Base-by-base conservation (phyloP, 164 flowering plant genomes). In the Saururus chinensis region DNA sequence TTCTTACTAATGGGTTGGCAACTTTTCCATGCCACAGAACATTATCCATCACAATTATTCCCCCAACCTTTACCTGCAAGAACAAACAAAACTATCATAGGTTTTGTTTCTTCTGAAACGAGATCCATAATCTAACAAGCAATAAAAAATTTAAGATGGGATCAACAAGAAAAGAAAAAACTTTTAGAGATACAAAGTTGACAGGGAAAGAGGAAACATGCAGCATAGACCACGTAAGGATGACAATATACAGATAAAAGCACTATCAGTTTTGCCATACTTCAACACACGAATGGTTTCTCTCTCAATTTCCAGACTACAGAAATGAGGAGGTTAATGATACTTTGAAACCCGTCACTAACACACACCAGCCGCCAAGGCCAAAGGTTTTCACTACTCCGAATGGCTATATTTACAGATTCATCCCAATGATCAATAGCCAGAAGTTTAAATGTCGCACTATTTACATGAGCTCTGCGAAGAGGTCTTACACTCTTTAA, bases 11-110 rank as follows among this genome's bases (percentile, higher is more conserved):
- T 23, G 90, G 88, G 71, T 92, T 86, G 53, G 89, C 85, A 67
- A 92, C 98, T 79, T 78, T 84, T 69, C 98, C 98, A 74, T 86
- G 90, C 96, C 96, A 92, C 19, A 92, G 89, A 53, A 92, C 96
- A 81, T 92, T 89, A 67, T 92, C 98, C 54, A 92, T 68, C 65
- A 88, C 88, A 69, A 89, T 92, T 61, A 89, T 53, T 60, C 98
- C 98, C 35, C 96, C 93, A 57, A 79, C 80, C 73, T 86, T 86
- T 64, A 92, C 89, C 97, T 88, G 77, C 61, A 76, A 62, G 21
- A 68, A 19, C 20, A 64, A 59, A 61, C 19, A 0, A 51, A 12
- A 53, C 17, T 35, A 37, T 19, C 26, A 62, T 8, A 26, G 26
- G 56, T 19, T 12, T 13, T 45, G 14, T 12, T 45, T 45, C 14